Evolutionary conservation across 2,329 filamentous ascomycete genomes (phyloP), one percentile per base, ranked within the genome.

Genomic region (Fusarium sp.): DNA sequence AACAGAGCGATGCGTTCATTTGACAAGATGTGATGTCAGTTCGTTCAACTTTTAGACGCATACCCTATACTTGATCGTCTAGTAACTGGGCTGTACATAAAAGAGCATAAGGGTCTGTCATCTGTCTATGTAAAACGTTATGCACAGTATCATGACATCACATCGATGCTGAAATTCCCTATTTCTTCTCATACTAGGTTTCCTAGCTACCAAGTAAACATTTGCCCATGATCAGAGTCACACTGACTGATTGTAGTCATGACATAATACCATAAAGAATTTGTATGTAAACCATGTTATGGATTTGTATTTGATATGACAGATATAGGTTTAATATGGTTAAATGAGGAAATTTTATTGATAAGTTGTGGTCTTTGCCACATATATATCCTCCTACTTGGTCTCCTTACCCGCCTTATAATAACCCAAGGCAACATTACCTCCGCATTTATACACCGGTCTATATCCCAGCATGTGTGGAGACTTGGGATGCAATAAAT

Each of bases 401-500:
- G 16, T 57, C 33, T 33, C 38, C 15, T 45, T 45, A 50, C 30
- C 38, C 28, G 39, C 33, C 26, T 35, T 39, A 16, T 22, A 16
- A 33, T 12, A 35, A 47, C 30, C 13, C 18, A 42, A 31, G 47
- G 53, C 66, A 65, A 38, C 54, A 69, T 70, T 69, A 58, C 41
- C 30, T 54, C 66, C 58, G 22, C 65, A 31, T 65, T 53, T 58
- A 38, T 31, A 31, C 12, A 36, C 58, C 56, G 30, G 39, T 45
- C 33, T 33, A 47, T 39, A 44, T 30, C 38, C 38, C 35, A 58
- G n/a, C 30, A 14, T 24, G 20, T 51, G 31, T 47, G 44, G 44
- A 58, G n/a, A 26, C 44, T 18, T 16, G 13, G 53, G 48, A 30
- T 35, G 22, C 31, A 61, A 35, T 16, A 51, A 20, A 24, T 42